Base-by-base conservation (phyloP, 2,329 filamentous ascomycete species). In the Trichoderma polysporum region DNA sequence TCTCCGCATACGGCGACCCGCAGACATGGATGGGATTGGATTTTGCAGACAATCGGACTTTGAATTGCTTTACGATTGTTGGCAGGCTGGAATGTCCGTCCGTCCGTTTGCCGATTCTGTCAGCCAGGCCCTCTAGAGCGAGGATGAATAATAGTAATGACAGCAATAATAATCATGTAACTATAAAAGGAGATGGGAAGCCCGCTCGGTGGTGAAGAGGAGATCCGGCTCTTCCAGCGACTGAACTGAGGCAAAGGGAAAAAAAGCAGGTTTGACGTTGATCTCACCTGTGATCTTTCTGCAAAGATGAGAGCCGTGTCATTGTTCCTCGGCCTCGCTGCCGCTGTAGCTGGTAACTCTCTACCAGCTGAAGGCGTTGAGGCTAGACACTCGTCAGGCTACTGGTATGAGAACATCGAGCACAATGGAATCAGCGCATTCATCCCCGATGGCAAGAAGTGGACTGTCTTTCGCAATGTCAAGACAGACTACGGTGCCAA, bases 381-480 rank as follows among this genome's bases (percentile, higher is more conserved):
- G 25, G 41, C 50, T 8, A 52, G 41, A 35, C 60, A 50, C n/a
- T 56, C 65, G 15, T 56, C 57, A 5, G 56, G 53, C 7, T 71
- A 70, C 66, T 70, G 68, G 68, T 69, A 66, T 15, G 68, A 70
- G 35, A 65, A 62, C 4, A 69, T 70, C 22, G 50, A 68, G 41
- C 69, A 70, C 52, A 70, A 69, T 35, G 68, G 68, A 22, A 70
- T 69, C 56, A 70, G 69, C n/a, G 67, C 69, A 0, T 70, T 70
- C 41, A 70, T 70, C 15, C 8, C 33, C 3, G 22, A 66, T 19
- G 68, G 69, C 45, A 57, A 69, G 13, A 64, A 69, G n/a, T 71
- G 65, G 68, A 83, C 90, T 76, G 81, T 91, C 69, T 91, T 86
- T 77, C 87, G 89, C 70, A 91, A 91, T 72, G 89, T 91, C 33